Base-by-base conservation (phyloP, 2,329 filamentous ascomycete species). In the Colletotrichum sp. region DNA sequence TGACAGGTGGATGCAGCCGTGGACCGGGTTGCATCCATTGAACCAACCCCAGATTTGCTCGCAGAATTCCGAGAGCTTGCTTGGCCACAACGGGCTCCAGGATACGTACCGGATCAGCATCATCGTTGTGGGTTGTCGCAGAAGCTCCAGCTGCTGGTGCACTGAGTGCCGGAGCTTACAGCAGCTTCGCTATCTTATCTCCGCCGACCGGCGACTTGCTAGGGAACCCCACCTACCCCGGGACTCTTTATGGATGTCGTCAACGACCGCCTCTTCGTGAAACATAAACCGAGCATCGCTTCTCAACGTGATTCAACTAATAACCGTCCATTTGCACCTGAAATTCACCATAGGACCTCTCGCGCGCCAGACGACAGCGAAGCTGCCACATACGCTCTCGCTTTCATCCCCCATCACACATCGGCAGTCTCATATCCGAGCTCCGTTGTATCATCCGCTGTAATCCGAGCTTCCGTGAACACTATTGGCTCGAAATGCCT, bases 181-280 rank as follows among this genome's bases (percentile, higher is more conserved):
- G 44, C 18, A 76, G 70, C 48, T 74, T 62, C 32, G 66, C 16
- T 76, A 75, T 76, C 75, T 76, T 76, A 76, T 76, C 75, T 76
- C 75, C 75, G 75, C 55, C 71, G 39, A 63, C 52, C 55, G 75
- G 75, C 59, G 18, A 62, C 28, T 62, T 44, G 39, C 65, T 32
- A 74, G 28, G 22, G 52, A 30, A 62, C 75, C 75, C 75, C 75
- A 75, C 75, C 48, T 76, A 26, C 60, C 52, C 72, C 63, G 52
- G 66, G 52, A 66, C 62, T 36, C 62, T 36, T 36, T 71, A 76
- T 76, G 75, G 30, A 75, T 76, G 75, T 76, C 75, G 75, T 76
- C 75, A 76, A 71, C 62, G 30, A 75, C 62, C 60, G 39, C 72
- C 55, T 57, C 71, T 75, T 48, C 48, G 34, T 75, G 66, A 67